Evolutionary conservation across 176 grass and related monocot genomes (phyloP).

Genomic region (Triticum dicoccoides): DNA sequence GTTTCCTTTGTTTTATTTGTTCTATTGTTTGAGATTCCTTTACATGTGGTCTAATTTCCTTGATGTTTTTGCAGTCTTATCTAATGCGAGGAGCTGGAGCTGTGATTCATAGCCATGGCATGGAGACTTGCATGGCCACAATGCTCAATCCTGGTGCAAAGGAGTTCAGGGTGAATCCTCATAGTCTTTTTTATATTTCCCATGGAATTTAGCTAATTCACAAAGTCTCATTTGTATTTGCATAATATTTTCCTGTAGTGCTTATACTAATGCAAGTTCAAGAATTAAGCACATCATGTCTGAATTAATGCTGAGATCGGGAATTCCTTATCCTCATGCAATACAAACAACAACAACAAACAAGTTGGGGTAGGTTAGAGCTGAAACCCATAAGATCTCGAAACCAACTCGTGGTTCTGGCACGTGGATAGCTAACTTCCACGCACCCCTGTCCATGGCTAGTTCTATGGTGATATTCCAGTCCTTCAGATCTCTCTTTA

Average conservation of each 20-base stretch:
- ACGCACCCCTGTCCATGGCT: no score
- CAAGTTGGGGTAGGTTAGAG: no score
- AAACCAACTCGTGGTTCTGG: no score
- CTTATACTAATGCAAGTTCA: not conserved
- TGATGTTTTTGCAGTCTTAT: constrained; percentile 62
- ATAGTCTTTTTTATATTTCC: not conserved
- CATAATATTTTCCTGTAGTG: not conserved
- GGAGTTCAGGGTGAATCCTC: constrained; percentile 76
- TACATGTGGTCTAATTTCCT: not conserved
- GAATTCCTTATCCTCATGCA: not conserved
- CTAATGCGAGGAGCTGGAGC: constrained; percentile 92
- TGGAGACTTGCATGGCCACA: constrained; percentile 85
- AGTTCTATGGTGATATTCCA: no score
- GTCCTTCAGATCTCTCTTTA: no score
- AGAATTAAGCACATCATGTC: not conserved
- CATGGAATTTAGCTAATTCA: not conserved
- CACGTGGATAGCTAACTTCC: no score
- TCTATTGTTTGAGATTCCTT: not conserved
- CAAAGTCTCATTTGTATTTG: not conserved
- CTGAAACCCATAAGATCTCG: no score
- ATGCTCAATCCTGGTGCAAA: constrained; percentile 86
- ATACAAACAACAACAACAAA: not conserved
- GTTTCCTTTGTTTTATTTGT: not conserved
- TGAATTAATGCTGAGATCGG: not conserved
- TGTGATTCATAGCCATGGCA: constrained; percentile 97